Conservation (phyloP, 345 rosid genomes). For the Eucalyptus lansdowneana region DNA sequence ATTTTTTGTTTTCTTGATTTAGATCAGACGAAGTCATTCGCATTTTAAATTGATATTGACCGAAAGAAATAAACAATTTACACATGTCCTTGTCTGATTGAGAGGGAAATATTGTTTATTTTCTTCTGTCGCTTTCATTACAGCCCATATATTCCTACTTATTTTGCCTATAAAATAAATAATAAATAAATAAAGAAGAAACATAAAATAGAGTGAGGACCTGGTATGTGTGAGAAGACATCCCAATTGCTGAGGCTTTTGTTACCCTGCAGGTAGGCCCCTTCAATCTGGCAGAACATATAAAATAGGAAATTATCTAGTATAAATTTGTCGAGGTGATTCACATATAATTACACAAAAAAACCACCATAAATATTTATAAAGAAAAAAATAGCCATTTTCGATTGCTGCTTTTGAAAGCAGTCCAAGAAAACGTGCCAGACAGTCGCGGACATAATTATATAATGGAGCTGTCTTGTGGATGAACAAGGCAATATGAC, state of each 20-base stretch:
- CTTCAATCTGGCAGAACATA: slow-evolving; percentile 2
- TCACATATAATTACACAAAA: neutral
- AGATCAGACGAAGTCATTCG: neutral
- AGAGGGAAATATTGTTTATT: neutral
- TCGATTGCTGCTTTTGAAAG: neutral
- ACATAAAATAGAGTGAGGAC: neutral
- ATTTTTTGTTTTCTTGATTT: neutral
- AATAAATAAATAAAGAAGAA: neutral
- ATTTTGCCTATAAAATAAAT: neutral
- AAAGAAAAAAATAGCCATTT: neutral
- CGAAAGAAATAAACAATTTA: neutral
- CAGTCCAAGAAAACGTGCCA: neutral
- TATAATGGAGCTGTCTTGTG: neutral
- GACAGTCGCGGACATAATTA: neutral
- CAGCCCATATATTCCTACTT: neutral
- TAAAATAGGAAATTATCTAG: neutral
- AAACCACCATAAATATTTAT: neutral
- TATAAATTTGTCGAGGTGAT: neutral
- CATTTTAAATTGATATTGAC: neutral
- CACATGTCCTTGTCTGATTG: neutral
- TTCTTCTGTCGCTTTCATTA: neutral
- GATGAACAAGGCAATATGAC: neutral
- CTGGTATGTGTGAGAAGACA: slow-evolving; percentile 5
- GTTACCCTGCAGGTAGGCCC: slow-evolving; percentile 1
- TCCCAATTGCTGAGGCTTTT: slow-evolving; percentile 20